Conservation (phyloP, 192 early-diverging fungal species). For the Kappamyces sp. region DNA sequence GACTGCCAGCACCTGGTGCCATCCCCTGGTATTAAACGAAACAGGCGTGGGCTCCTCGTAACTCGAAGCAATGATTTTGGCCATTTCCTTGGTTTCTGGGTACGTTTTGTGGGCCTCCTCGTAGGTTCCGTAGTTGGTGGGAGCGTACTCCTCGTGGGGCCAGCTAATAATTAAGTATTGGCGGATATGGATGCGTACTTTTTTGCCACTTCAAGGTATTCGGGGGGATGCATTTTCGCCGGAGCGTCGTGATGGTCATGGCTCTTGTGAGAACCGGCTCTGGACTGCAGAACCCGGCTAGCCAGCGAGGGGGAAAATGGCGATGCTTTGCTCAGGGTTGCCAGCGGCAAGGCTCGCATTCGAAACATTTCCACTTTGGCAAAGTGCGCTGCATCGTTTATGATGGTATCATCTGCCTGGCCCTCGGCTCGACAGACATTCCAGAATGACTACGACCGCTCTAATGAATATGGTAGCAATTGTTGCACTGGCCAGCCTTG, state of each 20-base stretch:
- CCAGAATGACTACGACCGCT: conserved; percentile 9
- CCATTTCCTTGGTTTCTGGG: conserved; percentile 1
- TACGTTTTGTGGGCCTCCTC: too few species aligned
- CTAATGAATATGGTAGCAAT: conserved; percentile 76
- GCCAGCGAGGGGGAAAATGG: too few species aligned
- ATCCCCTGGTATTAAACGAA: conserved; percentile 1
- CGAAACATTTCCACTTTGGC: too few species aligned
- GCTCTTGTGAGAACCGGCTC: neutral
- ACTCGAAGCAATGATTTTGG: conserved; percentile 4
- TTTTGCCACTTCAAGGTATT: conserved; percentile 26
- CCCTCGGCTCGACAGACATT: neutral
- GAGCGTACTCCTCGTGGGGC: conserved; percentile 41
- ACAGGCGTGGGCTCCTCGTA: conserved; percentile 9
- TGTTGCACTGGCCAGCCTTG: conserved; percentile 68
- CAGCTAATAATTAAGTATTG: conserved; percentile 20
- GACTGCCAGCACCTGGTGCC: too few species aligned
- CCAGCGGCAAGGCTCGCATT: too few species aligned
- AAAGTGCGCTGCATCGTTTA: too few species aligned
- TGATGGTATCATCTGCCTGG: too few species aligned
- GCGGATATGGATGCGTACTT: conserved; percentile 17
- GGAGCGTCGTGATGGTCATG: conserved; percentile 13
- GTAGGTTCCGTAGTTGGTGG: conserved; percentile 13
- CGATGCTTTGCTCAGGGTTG: too few species aligned
- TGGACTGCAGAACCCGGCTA: neutral
- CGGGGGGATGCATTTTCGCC: conserved; percentile 18